Evolutionary conservation across 164 flowering plant genomes (phyloP).

Genomic region (Vitis cinerea): DNA sequence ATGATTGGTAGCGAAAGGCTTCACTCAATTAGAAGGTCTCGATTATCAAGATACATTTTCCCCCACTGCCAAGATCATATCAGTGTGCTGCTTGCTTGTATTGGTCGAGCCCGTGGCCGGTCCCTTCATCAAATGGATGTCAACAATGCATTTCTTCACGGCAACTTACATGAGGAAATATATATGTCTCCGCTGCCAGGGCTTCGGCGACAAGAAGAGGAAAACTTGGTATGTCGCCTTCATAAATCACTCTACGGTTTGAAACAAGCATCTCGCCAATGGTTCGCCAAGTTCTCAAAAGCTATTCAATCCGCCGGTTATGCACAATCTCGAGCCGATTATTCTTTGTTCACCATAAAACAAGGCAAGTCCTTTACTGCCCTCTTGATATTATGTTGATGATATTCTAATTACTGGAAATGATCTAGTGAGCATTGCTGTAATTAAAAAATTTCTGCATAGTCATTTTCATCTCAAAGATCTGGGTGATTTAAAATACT

Average conservation of each 20-base stretch:
- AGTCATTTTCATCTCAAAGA: not conserved
- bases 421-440: not conserved
- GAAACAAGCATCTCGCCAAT: not conserved
- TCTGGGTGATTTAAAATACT: not conserved
- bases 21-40: not conserved
- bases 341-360: not conserved
- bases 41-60: not conserved
- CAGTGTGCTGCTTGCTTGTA: not conserved
- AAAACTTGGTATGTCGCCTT: not conserved
- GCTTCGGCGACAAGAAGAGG: not conserved
- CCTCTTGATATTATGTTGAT: too few species aligned
- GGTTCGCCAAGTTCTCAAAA: not conserved
- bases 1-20: not conserved
- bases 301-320: not conserved
- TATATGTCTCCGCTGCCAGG: not conserved
- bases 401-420: too few species aligned
- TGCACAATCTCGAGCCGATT: not conserved
- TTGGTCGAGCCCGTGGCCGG: not conserved
- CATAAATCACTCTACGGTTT: not conserved
- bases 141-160: not conserved
- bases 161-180: not conserved
- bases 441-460: not conserved
- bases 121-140: conserved; percentile 3
- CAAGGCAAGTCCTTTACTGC: conserved; percentile 2
- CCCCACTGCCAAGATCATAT: not conserved